Base-by-base conservation (phyloP, 371 early-diverging fungal genomes). In the Circinella umbellata region DNA sequence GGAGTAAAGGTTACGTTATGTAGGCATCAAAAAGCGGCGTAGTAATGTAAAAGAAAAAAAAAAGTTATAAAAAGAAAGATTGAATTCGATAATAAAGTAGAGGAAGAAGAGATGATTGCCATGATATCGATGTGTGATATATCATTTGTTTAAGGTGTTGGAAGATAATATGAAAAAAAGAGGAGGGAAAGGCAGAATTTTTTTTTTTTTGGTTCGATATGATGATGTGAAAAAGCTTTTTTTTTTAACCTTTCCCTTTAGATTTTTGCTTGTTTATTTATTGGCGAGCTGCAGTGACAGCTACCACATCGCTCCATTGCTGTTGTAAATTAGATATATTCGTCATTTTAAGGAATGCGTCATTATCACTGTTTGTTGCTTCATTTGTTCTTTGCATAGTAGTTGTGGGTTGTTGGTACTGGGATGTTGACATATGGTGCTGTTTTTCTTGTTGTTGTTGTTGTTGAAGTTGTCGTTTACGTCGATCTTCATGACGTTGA, bases 401-500 rank as follows among this genome's bases (percentile, higher is more conserved):
- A 27, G 27, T 27, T 1, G 27, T 27, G 2, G 27, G 0, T 27
- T 27, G 27, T 27, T 27, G 42, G 42, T 42, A 42, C 9, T 42
- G 11, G 11, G 42, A 42, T 51, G 51, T 47, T 47, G 47, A 9
- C 37, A 42, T 62, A 38, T 39, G 35, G 38, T 61, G 34, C 49
- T 37, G n/a, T 9, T 51, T 18, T 37, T 69, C 65, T 61, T 71
- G 63, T 54, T 71, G 63, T 67, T 73, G 71, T 54, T 73, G 73
- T 14, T 73, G 70, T 42, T 70, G 72, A 42, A 70, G 71, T 35
- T 73, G 72, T 48, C 73, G 71, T 69, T 73, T 69, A 39, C 80
- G 71, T 27, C 77, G 64, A 61, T 79, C 79, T 68, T 77, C 77
- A 11, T 69, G 80, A 38, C 83, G 79, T 66, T 84, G 84, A 74